phyloP scores from a whole-genome alignment of 148 eudicot genomes.

The Vaccinium darrowii region DNA sequence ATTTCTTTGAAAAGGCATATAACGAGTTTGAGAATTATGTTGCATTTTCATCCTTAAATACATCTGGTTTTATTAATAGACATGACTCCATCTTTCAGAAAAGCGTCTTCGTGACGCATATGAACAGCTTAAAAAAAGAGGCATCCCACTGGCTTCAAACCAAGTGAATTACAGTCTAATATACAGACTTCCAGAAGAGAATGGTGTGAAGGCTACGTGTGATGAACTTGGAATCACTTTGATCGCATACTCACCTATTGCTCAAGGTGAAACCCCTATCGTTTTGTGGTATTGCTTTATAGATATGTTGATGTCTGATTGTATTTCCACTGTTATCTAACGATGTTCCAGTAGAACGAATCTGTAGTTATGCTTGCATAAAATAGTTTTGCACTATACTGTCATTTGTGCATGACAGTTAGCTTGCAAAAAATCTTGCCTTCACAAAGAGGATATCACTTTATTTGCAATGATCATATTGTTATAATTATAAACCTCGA shows the following conservation, averaged over 20 bases:
- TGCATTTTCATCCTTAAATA: not conserved
- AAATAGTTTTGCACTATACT: not conserved
- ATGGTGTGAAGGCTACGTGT: constrained; percentile 93
- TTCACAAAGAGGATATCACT: not conserved
- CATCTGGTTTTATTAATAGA: not conserved
- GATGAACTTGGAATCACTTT: constrained; percentile 94
- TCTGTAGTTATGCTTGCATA: not conserved
- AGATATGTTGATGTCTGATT: not conserved
- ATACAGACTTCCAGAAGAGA: constrained; percentile 82
- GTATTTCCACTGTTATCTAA: not conserved
- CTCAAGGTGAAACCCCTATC: constrained; percentile 58
- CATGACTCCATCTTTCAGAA: constrained; percentile 40
- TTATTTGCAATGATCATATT: not conserved
- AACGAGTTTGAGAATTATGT: not conserved
- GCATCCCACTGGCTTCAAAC: constrained; percentile 92
- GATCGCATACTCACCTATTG: constrained; percentile 94
- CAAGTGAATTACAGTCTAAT: constrained; percentile 99
- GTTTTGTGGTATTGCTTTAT: not conserved
- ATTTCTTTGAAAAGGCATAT: not conserved
- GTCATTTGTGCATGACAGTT: not conserved
- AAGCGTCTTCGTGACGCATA: constrained; percentile 85
- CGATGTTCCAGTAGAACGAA: not conserved
- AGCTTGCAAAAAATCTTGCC: not conserved
- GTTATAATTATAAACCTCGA: not conserved
- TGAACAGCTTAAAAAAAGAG: constrained; percentile 67